Conservation (phyloP, 2,329 filamentous ascomycete species). For the Penicillium sp. region DNA sequence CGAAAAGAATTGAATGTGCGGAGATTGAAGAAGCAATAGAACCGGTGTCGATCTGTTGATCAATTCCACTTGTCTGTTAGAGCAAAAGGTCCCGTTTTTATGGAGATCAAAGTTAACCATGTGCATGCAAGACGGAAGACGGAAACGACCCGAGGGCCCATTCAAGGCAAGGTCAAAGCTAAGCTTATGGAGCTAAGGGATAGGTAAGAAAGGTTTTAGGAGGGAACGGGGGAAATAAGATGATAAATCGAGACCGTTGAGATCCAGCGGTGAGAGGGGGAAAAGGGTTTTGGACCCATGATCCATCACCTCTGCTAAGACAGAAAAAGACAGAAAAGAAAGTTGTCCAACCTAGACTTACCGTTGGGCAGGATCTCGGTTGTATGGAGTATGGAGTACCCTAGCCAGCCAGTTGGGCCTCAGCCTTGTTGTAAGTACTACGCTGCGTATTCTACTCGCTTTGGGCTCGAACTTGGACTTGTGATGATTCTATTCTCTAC, state of each 20-base stretch:
- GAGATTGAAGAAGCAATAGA: background rate
- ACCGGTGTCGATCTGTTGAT: background rate
- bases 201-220: constrained; percentile 8
- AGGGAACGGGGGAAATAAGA: constrained; percentile 5
- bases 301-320: constrained; percentile 18
- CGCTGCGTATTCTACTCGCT: too few species aligned
- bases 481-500: constrained; percentile 4
- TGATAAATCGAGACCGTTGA: constrained; percentile 14
- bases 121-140: constrained; percentile 10
- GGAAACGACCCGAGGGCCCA: constrained; percentile 12
- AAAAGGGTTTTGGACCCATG: constrained; percentile 5
- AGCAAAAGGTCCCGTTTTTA: background rate
- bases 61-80: background rate
- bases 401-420: background rate
- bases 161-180: constrained; percentile 4
- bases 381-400: background rate
- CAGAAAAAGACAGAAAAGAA: constrained; percentile 11
- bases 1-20: background rate
- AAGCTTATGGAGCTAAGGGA: constrained; percentile 1
- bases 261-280: constrained; percentile 20
- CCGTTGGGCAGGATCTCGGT: constrained; percentile 20
- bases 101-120: constrained; percentile 15
- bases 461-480: background rate
- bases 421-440: background rate
- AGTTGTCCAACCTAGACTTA: constrained; percentile 21